Conservation (phyloP, 768 basidiomycete genomes). For the Multifurca ochricompacta region DNA sequence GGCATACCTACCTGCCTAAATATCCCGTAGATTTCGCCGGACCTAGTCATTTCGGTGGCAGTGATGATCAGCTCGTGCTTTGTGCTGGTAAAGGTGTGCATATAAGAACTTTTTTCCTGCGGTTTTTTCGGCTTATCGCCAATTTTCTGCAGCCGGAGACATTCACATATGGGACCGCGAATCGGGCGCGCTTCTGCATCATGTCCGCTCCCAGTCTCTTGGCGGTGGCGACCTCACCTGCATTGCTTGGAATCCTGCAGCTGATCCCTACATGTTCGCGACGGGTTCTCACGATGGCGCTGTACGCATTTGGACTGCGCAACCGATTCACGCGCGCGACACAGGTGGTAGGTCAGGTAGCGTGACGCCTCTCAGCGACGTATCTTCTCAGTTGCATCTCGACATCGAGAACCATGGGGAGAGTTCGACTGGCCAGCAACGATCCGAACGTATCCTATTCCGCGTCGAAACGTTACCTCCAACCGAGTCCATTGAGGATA, state of each 20-base stretch:
- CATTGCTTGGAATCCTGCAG: slow-evolving; percentile 70
- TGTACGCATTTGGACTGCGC: slow-evolving; percentile 65
- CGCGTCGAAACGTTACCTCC: neutral
- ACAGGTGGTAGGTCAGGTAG: slow-evolving; percentile 9
- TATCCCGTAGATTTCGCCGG: slow-evolving; percentile 65
- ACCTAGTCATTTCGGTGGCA: slow-evolving; percentile 76
- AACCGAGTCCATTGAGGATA: slow-evolving; percentile 5
- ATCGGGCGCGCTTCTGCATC: slow-evolving; percentile 63
- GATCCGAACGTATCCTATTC: neutral
- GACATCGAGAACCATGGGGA: slow-evolving; percentile 12
- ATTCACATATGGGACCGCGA: slow-evolving; percentile 85
- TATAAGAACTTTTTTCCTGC: neutral
- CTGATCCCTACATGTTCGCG: slow-evolving; percentile 60
- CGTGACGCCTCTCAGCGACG: slow-evolving; percentile 13
- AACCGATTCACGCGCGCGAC: slow-evolving; percentile 5
- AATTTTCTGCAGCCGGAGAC: slow-evolving; percentile 54
- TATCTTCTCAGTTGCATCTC: slow-evolving; percentile 10
- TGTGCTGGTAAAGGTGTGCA: slow-evolving; percentile 64
- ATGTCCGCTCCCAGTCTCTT: slow-evolving; percentile 53
- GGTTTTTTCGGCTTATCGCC: slow-evolving; percentile 1
- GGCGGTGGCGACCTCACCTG: slow-evolving; percentile 67
- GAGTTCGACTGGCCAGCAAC: slow-evolving; percentile 5
- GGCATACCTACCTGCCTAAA: slow-evolving; percentile 72
- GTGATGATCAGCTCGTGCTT: slow-evolving; percentile 68
- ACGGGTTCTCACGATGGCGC: slow-evolving; percentile 73